Percentiles rank a stretch among this genome's conserved stretches.
These are phyloP conservation scores for Candida ipomoeae DNA, from an alignment of 805 yeast species.

Conservation along the genomic window DNA sequence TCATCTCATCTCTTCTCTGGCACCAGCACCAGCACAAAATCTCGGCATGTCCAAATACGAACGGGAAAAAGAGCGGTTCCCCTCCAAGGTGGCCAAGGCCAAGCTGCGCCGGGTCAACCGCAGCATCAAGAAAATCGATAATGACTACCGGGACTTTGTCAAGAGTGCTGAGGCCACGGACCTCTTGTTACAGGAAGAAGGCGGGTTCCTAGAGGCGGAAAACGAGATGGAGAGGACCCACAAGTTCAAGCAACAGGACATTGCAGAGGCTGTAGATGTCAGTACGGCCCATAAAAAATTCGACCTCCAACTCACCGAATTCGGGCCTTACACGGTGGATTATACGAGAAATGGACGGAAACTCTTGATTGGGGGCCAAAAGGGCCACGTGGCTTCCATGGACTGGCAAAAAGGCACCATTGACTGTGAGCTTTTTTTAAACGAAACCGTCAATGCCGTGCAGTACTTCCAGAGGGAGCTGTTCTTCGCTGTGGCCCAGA, in stretches of 20 bases:
- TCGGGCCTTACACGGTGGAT: constrained; percentile 83
- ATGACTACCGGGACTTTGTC: constrained; percentile 73
- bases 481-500: constrained; percentile 94
- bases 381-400: constrained; percentile 93
- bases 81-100: constrained; percentile 12
- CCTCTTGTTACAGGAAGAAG: constrained; percentile 74
- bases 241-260: constrained; percentile 78
- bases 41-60: constrained; percentile 13
- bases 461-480: constrained; percentile 90
- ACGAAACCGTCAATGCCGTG: constrained; percentile 88
- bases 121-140: constrained; percentile 63
- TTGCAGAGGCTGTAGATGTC: constrained; percentile 69
- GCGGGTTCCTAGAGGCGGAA: constrained; percentile 88
- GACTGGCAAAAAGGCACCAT: constrained; percentile 90
- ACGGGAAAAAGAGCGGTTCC: constrained; percentile 15
- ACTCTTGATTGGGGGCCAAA: constrained; percentile 76
- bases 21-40: neutral
- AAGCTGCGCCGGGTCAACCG: constrained; percentile 11
- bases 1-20: neutral
- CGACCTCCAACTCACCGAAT: constrained; percentile 65
- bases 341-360: constrained; percentile 87
- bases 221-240: constrained; percentile 86
- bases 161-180: constrained; percentile 83
- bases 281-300: constrained; percentile 72
- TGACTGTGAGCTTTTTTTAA: constrained; percentile 75